A percentile compares a stretch with the other conserved stretches of the same genome.
Evolutionary conservation across 768 basidiomycete genomes (phyloP).

Genomic region (Podaxis sp.): DNA sequence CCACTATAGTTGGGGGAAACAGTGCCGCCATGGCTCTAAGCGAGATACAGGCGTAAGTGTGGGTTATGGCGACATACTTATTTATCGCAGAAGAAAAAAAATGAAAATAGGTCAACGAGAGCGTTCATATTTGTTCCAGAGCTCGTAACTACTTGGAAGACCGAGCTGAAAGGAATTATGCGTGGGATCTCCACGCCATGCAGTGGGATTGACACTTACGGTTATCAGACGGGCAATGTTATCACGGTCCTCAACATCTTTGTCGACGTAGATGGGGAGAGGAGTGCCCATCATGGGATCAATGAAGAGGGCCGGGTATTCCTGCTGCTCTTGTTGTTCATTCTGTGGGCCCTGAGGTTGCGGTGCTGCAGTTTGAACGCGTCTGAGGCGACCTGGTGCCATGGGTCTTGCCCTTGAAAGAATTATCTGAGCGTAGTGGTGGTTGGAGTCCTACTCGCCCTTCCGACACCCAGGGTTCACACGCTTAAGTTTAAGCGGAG

Average conservation of each 20-base stretch:
- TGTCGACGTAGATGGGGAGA: conserved; percentile 74
- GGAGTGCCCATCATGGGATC: conserved; percentile 83
- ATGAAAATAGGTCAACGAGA: neutral
- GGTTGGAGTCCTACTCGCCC: conserved; percentile 43
- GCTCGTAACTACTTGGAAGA: neutral
- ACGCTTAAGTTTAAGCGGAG: conserved; percentile 20
- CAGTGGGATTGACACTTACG: conserved; percentile 41
- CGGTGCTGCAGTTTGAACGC: conserved; percentile 26
- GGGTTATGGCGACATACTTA: neutral
- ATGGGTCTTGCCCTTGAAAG: conserved; percentile 60
- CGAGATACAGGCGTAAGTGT: conserved; percentile 5
- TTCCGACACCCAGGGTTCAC: conserved; percentile 15
- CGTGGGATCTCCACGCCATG: neutral
- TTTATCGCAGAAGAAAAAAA: conserved; percentile 2
- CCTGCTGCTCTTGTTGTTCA: conserved; percentile 30
- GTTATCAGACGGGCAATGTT: conserved; percentile 59
- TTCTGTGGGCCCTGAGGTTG: conserved; percentile 26
- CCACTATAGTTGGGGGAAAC: conserved; percentile 76
- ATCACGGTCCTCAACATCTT: conserved; percentile 74
- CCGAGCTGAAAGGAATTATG: neutral
- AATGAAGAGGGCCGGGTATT: conserved; percentile 50
- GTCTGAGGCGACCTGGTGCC: conserved; percentile 64
- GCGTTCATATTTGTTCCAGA: neutral
- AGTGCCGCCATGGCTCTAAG: conserved; percentile 74
- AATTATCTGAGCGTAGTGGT: conserved; percentile 38